Percentiles rank a stretch among this genome's conserved stretches.
Conservation (phyloP, 2,329 filamentous ascomycete species). For the Shiraia bambusicola region DNA sequence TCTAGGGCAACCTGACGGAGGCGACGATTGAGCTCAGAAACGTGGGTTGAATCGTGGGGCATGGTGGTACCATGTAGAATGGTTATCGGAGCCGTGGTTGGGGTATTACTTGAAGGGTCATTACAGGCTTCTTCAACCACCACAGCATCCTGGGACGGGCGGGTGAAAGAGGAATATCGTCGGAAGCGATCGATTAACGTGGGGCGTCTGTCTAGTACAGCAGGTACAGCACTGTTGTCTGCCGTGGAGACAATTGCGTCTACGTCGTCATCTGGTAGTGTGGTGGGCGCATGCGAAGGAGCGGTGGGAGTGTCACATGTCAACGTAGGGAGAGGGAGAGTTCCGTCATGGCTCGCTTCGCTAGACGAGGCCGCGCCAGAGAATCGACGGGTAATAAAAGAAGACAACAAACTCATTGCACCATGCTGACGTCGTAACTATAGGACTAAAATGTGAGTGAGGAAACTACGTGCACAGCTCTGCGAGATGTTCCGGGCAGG, state of each 20-base stretch:
- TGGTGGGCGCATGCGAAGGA: constrained; percentile 9
- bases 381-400: constrained; percentile 44
- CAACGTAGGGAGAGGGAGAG: constrained; percentile 8
- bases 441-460: not conserved
- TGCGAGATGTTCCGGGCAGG: not conserved
- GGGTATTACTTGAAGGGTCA: constrained; percentile 13
- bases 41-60: constrained; percentile 34
- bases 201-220: constrained; percentile 8
- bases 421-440: constrained; percentile 14
- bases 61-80: constrained; percentile 28
- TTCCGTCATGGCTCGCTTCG: constrained; percentile 18
- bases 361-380: constrained; percentile 28
- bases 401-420: constrained; percentile 45
- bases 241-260: constrained; percentile 10
- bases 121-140: constrained; percentile 24
- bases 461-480: not conserved
- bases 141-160: constrained; percentile 25
- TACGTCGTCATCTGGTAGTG: constrained; percentile 7
- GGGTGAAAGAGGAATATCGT: constrained; percentile 26
- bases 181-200: constrained; percentile 18
- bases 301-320: constrained; percentile 32
- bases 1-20: constrained; percentile 28
- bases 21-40: constrained; percentile 24
- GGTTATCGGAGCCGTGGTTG: constrained; percentile 25
- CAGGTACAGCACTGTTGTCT: constrained; percentile 9